Percentiles rank a stretch among this genome's conserved stretches.
phyloP scores from a whole-genome alignment of 75 land plant species.

The Picea glauca region DNA sequence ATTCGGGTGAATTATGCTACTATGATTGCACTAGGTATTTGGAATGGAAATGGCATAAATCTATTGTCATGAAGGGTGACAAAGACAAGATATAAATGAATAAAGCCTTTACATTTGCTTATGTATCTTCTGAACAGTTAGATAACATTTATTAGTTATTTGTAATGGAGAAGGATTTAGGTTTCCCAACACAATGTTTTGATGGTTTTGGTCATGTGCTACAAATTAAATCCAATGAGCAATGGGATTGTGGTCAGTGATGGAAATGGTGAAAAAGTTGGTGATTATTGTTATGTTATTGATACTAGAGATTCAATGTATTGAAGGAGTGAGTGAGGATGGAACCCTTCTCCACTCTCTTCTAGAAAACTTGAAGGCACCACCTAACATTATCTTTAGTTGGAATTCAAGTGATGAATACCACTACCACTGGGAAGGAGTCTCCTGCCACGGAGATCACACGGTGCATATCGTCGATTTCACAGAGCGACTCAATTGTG shows the following conservation, averaged over 20 bases:
- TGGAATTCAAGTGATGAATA: constrained; percentile 6
- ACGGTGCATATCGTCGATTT: constrained; percentile 12
- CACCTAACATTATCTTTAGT: background rate
- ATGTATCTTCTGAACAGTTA: too few relatives aligned
- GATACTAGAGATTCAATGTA: background rate
- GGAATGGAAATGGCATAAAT: too few relatives aligned
- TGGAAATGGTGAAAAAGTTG: background rate
- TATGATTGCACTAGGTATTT: too few relatives aligned
- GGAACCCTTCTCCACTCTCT: constrained; percentile 9
- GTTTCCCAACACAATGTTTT: too few relatives aligned
- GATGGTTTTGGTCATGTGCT: too few relatives aligned
- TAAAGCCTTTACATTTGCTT: too few relatives aligned
- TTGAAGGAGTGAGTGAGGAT: background rate
- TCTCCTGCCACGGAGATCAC: constrained; percentile 16
- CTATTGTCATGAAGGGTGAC: too few relatives aligned
- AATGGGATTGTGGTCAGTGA: background rate
- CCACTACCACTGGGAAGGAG: constrained; percentile 13
- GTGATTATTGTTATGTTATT: background rate
- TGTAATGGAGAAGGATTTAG: too few relatives aligned
- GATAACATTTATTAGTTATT: too few relatives aligned
- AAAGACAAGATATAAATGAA: too few relatives aligned
- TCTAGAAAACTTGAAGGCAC: background rate
- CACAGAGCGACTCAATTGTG: constrained; percentile 2
- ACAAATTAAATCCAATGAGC: too few relatives aligned
- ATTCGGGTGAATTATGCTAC: too few relatives aligned